A percentile compares a stretch with the other conserved stretches of the same genome.
phyloP scores from a whole-genome alignment of 2,329 filamentous ascomycete genomes.

The Penicillium sp. region DNA sequence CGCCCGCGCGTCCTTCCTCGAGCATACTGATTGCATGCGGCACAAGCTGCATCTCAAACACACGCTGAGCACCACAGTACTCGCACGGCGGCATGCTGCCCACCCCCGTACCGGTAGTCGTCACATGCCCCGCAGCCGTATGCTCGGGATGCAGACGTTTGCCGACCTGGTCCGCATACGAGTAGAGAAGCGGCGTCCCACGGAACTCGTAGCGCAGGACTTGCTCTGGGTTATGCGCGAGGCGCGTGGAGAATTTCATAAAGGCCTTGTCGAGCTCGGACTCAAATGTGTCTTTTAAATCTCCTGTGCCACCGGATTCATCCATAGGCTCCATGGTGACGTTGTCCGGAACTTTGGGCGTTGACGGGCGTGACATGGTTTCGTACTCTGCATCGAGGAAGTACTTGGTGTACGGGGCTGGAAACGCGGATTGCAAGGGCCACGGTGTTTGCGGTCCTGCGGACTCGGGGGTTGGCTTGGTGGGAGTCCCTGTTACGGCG shows the following conservation, averaged over 20 bases:
- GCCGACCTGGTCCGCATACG: slow-evolving; percentile 67
- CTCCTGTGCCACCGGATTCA: slow-evolving; percentile 30
- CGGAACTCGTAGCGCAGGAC: slow-evolving; percentile 73
- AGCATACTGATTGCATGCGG: slow-evolving; percentile 86
- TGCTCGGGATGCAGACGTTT: slow-evolving; percentile 48
- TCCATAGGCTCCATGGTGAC: slow-evolving; percentile 42
- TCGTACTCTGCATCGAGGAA: slow-evolving; percentile 92
- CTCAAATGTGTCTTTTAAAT: slow-evolving; percentile 67
- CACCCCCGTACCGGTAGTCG: slow-evolving; percentile 19
- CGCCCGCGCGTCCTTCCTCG: slow-evolving; percentile 61
- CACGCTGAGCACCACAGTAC: slow-evolving; percentile 66
- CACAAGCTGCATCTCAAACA: slow-evolving; percentile 88
- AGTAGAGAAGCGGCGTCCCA: slow-evolving; percentile 72
- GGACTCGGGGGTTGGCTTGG: slow-evolving; percentile 30
- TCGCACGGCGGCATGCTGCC: slow-evolving; percentile 64
- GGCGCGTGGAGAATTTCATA: slow-evolving; percentile 70
- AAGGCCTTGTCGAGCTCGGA: slow-evolving; percentile 69
- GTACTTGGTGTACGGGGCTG: slow-evolving; percentile 65
- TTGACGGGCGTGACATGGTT: slow-evolving; percentile 58
- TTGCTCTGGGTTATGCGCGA: slow-evolving; percentile 76
- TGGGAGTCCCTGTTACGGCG: slow-evolving; percentile 13
- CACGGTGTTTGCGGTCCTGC: slow-evolving; percentile 60
- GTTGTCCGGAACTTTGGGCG: slow-evolving; percentile 45
- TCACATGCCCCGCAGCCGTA: slow-evolving; percentile 24
- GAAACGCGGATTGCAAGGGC: slow-evolving; percentile 62